Conservation (phyloP, 1,284 basidiomycete genomes). For the Leccinum fallax region DNA sequence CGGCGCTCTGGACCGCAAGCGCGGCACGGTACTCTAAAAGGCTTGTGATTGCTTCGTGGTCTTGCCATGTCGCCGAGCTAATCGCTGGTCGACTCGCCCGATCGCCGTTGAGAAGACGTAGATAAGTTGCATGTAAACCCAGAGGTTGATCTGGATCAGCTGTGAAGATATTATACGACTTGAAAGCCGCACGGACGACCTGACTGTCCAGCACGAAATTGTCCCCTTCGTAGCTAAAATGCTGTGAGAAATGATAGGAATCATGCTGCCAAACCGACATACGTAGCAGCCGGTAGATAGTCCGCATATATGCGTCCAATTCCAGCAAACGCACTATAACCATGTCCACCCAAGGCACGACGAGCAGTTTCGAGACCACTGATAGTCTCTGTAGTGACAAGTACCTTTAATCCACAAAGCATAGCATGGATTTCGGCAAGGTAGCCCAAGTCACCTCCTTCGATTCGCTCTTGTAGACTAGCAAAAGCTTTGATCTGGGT, state of each 20-base stretch:
- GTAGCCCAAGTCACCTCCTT: constrained; percentile 56
- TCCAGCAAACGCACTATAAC: constrained; percentile 71
- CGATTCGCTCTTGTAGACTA: constrained; percentile 50
- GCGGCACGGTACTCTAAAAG: constrained; percentile 68
- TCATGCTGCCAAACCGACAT: constrained; percentile 23
- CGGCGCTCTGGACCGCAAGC: constrained; percentile 53
- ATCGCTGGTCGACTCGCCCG: constrained; percentile 21
- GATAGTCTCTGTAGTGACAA: constrained; percentile 55
- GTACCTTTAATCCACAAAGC: constrained; percentile 69
- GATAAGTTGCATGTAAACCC: constrained; percentile 53
- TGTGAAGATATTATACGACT: constrained; percentile 47
- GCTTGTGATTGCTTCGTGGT: constrained; percentile 37
- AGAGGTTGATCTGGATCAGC: constrained; percentile 31
- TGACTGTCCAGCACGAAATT: constrained; percentile 77
- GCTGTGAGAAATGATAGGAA: constrained; percentile 2
- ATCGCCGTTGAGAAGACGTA: constrained; percentile 46
- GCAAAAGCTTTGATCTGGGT: constrained; percentile 52
- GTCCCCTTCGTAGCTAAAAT: constrained; percentile 69
- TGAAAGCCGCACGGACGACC: constrained; percentile 70
- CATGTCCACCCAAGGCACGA: constrained; percentile 78
- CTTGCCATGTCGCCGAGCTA: constrained; percentile 10
- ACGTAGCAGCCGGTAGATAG: constrained; percentile 68
- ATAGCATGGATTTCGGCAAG: constrained; percentile 75
- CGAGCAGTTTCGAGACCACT: constrained; percentile 70
- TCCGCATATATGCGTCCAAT: constrained; percentile 67